phyloP scores from a whole-genome alignment of 2,329 filamentous ascomycete genomes.

The Penicillium sumatraense region DNA sequence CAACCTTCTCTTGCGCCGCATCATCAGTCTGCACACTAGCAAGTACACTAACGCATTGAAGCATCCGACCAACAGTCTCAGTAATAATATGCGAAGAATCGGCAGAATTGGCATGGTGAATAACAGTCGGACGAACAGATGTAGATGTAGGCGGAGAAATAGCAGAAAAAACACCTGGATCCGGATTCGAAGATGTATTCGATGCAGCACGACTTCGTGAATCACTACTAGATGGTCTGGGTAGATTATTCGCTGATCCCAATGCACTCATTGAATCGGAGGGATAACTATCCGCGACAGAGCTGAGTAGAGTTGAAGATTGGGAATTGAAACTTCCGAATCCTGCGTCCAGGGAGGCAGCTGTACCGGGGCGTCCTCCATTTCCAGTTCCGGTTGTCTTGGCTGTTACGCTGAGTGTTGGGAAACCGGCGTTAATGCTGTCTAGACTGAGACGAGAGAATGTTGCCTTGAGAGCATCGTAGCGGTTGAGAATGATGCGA shows the following conservation, averaged over 20 bases:
- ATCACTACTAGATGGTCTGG: constrained; percentile 25
- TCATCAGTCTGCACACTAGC: constrained; percentile 76
- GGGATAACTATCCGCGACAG: constrained; percentile 56
- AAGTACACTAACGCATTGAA: constrained; percentile 93
- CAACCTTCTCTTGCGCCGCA: constrained; percentile 75
- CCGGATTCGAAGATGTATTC: constrained; percentile 69
- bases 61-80: constrained; percentile 91
- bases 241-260: constrained; percentile 4
- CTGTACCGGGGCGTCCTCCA: constrained; percentile 68
- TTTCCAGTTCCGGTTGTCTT: constrained; percentile 47
- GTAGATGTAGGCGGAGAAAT: constrained; percentile 40
- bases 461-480: constrained; percentile 84
- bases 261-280: constrained; percentile 54
- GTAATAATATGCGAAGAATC: constrained; percentile 74
- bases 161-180: constrained; percentile 49
- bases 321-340: constrained; percentile 81
- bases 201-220: constrained; percentile 78
- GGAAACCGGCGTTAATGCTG: constrained; percentile 64
- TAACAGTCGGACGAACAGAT: constrained; percentile 34
- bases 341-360: constrained; percentile 73
- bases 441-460: constrained; percentile 90
- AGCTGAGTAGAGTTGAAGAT: constrained; percentile 77
- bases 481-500: constrained; percentile 82
- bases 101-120: constrained; percentile 36
- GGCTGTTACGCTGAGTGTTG: constrained; percentile 44